Conservation (phyloP, 345 rosid species). For the Salix arbutifolia region DNA sequence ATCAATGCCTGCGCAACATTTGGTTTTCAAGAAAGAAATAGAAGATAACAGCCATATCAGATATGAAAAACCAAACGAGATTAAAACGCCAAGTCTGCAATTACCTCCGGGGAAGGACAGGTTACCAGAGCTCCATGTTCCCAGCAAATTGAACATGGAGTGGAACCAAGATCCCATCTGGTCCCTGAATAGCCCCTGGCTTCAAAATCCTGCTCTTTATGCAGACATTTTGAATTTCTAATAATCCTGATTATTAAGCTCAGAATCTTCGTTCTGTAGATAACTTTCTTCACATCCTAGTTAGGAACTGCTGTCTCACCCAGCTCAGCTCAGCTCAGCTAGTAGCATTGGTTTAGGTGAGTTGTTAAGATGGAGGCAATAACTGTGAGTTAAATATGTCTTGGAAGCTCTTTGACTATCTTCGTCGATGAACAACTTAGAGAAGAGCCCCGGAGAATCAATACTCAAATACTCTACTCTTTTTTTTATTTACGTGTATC, state of each 20-base stretch:
- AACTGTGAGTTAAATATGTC: neutral
- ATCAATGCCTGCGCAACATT: constrained; percentile 10
- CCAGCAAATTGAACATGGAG: constrained; percentile 45
- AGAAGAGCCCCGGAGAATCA: neutral
- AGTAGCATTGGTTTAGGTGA: neutral
- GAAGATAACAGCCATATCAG: neutral
- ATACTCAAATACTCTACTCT: neutral
- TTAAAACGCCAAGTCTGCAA: constrained; percentile 31
- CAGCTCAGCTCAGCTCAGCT: neutral
- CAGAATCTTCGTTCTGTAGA: neutral
- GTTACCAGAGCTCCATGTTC: constrained; percentile 65
- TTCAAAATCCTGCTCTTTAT: constrained; percentile 53
- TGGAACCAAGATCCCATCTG: constrained; percentile 66
- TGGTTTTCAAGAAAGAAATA: constrained; percentile 39
- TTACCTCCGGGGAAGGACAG: constrained; percentile 39
- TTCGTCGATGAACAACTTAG: neutral
- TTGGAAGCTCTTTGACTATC: neutral
- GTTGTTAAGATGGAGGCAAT: neutral
- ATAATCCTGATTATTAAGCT: neutral
- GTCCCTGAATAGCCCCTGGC: constrained; percentile 70
- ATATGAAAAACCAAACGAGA: constrained; percentile 12
- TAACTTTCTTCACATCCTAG: neutral
- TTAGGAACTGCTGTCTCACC: neutral
- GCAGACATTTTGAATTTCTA: constrained; percentile 55
- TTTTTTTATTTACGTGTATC: neutral